phyloP scores from a whole-genome alignment of 1,284 basidiomycete genomes.

The Dichomitus squalens region DNA sequence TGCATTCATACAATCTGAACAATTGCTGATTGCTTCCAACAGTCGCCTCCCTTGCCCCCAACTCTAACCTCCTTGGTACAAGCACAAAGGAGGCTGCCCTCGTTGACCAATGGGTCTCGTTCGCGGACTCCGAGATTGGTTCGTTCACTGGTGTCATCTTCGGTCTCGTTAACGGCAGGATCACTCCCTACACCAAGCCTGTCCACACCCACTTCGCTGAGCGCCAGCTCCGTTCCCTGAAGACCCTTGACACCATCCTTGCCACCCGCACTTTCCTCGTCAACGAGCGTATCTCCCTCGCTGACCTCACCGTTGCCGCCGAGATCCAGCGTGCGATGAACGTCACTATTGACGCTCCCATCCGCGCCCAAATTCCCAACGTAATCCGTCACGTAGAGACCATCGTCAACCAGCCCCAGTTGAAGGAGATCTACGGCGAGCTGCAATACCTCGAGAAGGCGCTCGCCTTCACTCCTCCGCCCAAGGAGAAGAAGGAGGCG shows the following conservation, averaged over 20 bases:
- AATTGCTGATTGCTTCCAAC: constrained; percentile 20
- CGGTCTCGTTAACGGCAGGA: constrained; percentile 42
- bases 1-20: not conserved
- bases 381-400: constrained; percentile 85
- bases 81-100: constrained; percentile 59
- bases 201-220: constrained; percentile 60
- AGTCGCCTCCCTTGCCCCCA: constrained; percentile 78
- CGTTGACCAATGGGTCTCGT: constrained; percentile 71
- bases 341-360: constrained; percentile 62
- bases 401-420: constrained; percentile 78
- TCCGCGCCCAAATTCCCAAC: constrained; percentile 75
- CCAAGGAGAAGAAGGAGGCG: constrained; percentile 60
- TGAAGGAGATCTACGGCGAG: constrained; percentile 70
- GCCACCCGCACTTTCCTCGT: constrained; percentile 87
- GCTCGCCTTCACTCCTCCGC: constrained; percentile 72
- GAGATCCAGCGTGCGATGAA: constrained; percentile 52
- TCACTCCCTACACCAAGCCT: constrained; percentile 66
- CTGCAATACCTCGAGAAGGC: constrained; percentile 73
- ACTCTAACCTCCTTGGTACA: constrained; percentile 64
- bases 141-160: constrained; percentile 29
- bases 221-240: constrained; percentile 55
- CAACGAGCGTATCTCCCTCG: constrained; percentile 92
- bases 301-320: constrained; percentile 79
- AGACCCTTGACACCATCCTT: constrained; percentile 77
- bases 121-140: constrained; percentile 61